These are phyloP conservation scores for Maudiozyma turicensis DNA, from an alignment of 805 yeast genomes.

Conservation along the genomic window DNA sequence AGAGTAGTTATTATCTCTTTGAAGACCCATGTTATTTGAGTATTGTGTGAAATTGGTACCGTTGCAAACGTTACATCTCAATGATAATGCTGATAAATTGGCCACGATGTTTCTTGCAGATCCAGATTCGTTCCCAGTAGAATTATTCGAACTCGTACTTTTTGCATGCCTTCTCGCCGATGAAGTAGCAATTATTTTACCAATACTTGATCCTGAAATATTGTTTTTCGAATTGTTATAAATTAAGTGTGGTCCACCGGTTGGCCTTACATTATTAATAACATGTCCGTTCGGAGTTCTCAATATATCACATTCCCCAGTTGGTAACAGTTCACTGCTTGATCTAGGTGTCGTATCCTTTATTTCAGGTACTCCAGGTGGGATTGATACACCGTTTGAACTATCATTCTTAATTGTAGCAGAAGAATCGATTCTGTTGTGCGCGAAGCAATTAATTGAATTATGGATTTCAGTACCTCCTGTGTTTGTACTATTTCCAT, in stretches of 20 bases:
- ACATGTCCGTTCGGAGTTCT: not conserved
- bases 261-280: not conserved
- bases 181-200: not conserved
- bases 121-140: not conserved
- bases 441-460: not conserved
- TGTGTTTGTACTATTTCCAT: not conserved
- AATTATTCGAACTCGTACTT: not conserved
- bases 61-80: conserved; percentile 21
- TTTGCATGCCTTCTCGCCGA: not conserved
- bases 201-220: not conserved
- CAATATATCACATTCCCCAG: not conserved
- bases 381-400: not conserved
- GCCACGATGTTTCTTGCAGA: not conserved
- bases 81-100: not conserved
- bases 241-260: not conserved
- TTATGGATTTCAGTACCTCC: not conserved
- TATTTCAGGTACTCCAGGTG: not conserved
- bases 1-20: conserved; percentile 11
- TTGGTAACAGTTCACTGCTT: not conserved
- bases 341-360: not conserved
- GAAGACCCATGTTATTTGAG: conserved; percentile 3
- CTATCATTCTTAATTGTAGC: not conserved
- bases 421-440: not conserved
- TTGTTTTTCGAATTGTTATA: not conserved
- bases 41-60: conserved; percentile 17